Conservation (phyloP, 2,329 filamentous ascomycete genomes). For the Talaromyces sp. region DNA sequence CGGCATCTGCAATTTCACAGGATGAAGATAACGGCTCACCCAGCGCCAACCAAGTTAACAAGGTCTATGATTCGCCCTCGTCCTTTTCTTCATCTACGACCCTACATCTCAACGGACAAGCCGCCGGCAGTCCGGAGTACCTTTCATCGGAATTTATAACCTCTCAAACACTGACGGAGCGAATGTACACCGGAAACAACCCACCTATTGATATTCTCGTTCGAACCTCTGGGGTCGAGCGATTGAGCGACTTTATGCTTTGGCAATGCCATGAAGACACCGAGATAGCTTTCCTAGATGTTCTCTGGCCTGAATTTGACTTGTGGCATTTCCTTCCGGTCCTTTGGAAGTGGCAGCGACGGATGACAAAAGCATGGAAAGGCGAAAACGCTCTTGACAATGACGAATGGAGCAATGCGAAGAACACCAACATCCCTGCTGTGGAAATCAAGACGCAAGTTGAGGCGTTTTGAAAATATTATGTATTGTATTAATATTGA, state of each 20-base stretch:
- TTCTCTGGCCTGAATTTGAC: constrained; percentile 94
- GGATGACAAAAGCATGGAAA: constrained; percentile 60
- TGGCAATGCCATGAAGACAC: constrained; percentile 96
- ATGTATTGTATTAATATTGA: background rate
- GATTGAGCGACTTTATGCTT: constrained; percentile 95
- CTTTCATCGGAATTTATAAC: constrained; percentile 88
- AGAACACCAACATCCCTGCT: constrained; percentile 18
- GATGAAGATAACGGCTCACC: constrained; percentile 38
- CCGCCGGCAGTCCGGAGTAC: constrained; percentile 38
- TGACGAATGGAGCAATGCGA: constrained; percentile 26
- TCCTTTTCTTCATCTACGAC: constrained; percentile 48
- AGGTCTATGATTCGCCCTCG: constrained; percentile 33
- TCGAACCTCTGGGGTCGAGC: constrained; percentile 85
- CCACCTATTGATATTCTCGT: constrained; percentile 89
- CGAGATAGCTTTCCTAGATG: constrained; percentile 86
- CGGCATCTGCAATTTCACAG: constrained; percentile 38
- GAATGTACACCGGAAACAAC: constrained; percentile 81
- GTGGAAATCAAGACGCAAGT: constrained; percentile 4
- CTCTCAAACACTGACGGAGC: constrained; percentile 71
- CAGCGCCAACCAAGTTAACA: constrained; percentile 23
- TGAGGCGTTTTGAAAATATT: constrained; percentile 6
- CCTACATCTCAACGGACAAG: constrained; percentile 40
- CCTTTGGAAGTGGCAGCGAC: constrained; percentile 80
- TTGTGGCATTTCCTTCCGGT: constrained; percentile 91
- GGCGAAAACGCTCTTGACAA: constrained; percentile 56